Conservation (phyloP, 306 rosid genomes). For the Dryas drummondii region DNA sequence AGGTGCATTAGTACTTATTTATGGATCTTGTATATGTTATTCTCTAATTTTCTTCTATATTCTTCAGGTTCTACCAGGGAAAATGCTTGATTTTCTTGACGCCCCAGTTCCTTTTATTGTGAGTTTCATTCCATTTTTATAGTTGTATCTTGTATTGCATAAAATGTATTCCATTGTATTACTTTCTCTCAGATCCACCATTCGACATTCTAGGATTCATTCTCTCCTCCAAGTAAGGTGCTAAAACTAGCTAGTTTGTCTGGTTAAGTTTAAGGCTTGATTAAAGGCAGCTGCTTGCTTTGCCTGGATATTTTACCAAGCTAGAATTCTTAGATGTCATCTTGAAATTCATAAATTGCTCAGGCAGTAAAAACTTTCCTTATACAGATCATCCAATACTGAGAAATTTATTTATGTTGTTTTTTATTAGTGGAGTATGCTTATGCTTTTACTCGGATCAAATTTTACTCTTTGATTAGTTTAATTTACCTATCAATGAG, state of each 20-base stretch:
- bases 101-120: constrained; percentile 98
- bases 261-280: background rate
- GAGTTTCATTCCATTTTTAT: constrained; percentile 33
- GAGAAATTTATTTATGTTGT: background rate
- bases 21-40: background rate
- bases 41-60: constrained; percentile 29
- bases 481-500: background rate
- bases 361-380: background rate
- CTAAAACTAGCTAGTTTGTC: background rate
- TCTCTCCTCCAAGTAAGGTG: background rate
- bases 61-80: constrained; percentile 77
- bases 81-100: constrained; percentile 87
- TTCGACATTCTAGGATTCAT: background rate
- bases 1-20: background rate
- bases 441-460: too few species aligned
- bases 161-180: background rate
- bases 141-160: background rate
- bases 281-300: background rate
- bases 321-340: background rate
- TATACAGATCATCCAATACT: background rate
- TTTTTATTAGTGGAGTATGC: background rate
- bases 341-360: background rate
- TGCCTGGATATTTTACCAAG: background rate
- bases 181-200: background rate
- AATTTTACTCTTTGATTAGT: background rate